Base-by-base conservation (phyloP, 345 rosid species). In the Hibiscus mutabilis region DNA sequence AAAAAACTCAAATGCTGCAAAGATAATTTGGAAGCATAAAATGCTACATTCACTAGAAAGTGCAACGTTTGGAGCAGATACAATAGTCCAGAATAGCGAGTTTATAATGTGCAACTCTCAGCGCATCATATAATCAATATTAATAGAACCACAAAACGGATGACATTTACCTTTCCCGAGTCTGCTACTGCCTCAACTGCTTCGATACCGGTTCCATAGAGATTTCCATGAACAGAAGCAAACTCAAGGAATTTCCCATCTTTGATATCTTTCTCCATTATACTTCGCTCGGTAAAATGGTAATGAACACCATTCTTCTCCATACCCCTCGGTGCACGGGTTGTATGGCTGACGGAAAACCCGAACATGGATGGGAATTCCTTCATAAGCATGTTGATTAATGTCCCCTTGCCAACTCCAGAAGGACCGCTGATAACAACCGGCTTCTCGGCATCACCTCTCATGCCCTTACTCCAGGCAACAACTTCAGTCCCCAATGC, bases 401-500 rank as follows among this genome's bases (percentile, higher is more conserved):
- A 74, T 21, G 97, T 93, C 60, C 97, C 97, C 80, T 91, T 93
- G 2, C 98, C 98, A 18, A 93, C 97, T 12, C 93, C 96, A 15
- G 97, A 93, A 71, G 98, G 98, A 75, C 93, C 97, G 24, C 91
- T 91, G 16, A 93, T 91, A 64, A 93, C 93, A 70, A 93, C n/a
- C 1, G 93, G 92, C 72, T 72, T 88, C 85, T 91, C 84, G 12
- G 81, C 86, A 76, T 79, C 75, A 74, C 97, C 96, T 6, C 66
- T 74, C 53, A 84, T 82, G 42, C 93, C 98, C 79, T 85, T 91
- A 81, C 97, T 91, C 96, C 93, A 93, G 24, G 96, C 93, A 79
- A 91, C 90, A 72, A 91, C 92, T 56, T 89, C 91, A 57, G 71
- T 78, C 14, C 82, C 84, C n/a, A 31, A 52, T 8, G 21, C 52